A percentile compares a stretch with the other conserved stretches of the same genome.
Conservation (phyloP, 202 grass and related monocot species). For the Saccharum hybrid region DNA sequence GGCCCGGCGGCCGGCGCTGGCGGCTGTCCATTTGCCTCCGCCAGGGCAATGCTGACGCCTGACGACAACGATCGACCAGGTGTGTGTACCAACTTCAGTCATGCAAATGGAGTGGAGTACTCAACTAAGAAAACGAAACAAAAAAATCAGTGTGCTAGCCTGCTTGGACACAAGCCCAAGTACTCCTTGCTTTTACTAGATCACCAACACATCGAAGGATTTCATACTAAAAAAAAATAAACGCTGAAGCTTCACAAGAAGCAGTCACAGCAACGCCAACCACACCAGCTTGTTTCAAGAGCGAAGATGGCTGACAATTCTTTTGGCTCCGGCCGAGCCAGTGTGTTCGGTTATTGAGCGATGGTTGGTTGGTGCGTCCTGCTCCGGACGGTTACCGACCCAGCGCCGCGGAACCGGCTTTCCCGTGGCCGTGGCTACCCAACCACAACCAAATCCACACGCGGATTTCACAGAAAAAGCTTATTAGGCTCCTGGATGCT, state of each 20-base stretch:
- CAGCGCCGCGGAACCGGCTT: neutral
- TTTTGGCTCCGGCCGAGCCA: no score
- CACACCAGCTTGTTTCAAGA: neutral
- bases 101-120: neutral
- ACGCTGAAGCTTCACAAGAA: no score
- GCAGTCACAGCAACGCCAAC: no score
- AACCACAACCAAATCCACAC: neutral
- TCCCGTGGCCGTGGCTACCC: conserved; percentile 17
- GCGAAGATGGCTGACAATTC: no score
- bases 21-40: neutral
- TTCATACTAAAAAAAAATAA: no score
- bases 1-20: neutral
- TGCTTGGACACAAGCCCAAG: no score
- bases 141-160: neutral
- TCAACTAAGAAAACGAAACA: neutral
- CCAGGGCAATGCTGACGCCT: neutral
- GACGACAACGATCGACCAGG: neutral
- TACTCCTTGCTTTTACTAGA: no score
- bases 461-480: neutral
- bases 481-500: neutral
- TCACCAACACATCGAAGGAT: no score
- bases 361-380: conserved; percentile 29
- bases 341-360: no score
- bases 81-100: neutral
- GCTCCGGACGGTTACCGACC: conserved; percentile 38